Conservation (phyloP, 2,329 filamentous ascomycete genomes). For the Aspergillaceae sp. region DNA sequence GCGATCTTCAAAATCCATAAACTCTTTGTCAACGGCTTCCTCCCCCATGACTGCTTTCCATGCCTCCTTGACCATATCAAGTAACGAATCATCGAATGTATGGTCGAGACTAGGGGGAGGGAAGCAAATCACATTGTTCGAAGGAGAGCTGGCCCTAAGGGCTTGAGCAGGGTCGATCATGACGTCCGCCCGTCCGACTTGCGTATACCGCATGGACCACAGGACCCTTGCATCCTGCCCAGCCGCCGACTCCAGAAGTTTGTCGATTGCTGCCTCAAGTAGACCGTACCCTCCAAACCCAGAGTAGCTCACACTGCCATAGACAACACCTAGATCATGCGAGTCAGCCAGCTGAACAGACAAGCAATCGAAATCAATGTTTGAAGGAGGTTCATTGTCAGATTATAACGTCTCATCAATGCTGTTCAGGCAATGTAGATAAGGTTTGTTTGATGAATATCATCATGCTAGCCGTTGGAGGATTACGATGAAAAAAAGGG, state of each 20-base stretch:
- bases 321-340: slow-evolving; percentile 46
- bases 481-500: too few relatives aligned
- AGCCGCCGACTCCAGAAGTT: slow-evolving; percentile 31
- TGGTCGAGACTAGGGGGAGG: slow-evolving; percentile 55
- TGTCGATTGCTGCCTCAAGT: slow-evolving; percentile 27
- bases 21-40: slow-evolving; percentile 46
- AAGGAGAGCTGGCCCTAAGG: slow-evolving; percentile 14
- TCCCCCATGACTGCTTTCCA: slow-evolving; percentile 59
- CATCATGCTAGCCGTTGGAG: slow-evolving; percentile 61
- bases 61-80: slow-evolving; percentile 58
- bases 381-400: slow-evolving; percentile 52
- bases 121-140: slow-evolving; percentile 47
- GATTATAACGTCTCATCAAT: slow-evolving; percentile 80
- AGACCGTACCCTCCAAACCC: slow-evolving; percentile 33
- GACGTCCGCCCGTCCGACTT: slow-evolving; percentile 25
- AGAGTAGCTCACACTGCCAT: slow-evolving; percentile 41
- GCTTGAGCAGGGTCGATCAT: slow-evolving; percentile 4
- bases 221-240: slow-evolving; percentile 33
- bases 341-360: slow-evolving; percentile 27
- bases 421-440: slow-evolving; percentile 99
- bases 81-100: slow-evolving; percentile 61
- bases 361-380: slow-evolving; percentile 12
- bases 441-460: slow-evolving; percentile 70
- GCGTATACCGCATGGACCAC: slow-evolving; percentile 48
- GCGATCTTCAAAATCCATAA: slow-evolving; percentile 72